These are phyloP conservation scores for Ailanthus altissimus DNA, from an alignment of 345 rosid genomes.

Conservation along the genomic window DNA sequence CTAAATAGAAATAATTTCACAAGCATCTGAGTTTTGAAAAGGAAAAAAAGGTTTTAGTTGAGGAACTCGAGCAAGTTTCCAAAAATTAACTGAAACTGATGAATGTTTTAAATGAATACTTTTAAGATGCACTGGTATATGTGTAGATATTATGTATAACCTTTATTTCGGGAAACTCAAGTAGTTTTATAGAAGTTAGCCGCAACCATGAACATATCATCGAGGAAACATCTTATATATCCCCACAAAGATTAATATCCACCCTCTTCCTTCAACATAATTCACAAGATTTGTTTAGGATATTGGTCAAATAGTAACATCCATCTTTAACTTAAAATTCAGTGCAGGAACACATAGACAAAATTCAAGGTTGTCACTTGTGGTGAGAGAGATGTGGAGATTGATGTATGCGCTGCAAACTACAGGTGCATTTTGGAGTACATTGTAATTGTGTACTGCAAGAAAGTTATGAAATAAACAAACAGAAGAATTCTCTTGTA, in stretches of 20 bases:
- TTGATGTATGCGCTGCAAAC: background rate
- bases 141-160: background rate
- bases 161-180: background rate
- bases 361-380: background rate
- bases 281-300: background rate
- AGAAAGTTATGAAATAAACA: background rate
- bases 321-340: background rate
- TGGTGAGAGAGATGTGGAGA: background rate
- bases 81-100: background rate
- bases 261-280: background rate
- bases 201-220: background rate
- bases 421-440: background rate
- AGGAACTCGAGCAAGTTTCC: background rate
- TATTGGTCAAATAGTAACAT: background rate
- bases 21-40: background rate
- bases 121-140: background rate
- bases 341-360: background rate
- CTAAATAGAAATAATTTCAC: background rate
- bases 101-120: background rate
- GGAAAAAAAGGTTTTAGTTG: background rate
- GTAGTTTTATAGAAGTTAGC: background rate
- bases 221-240: background rate
- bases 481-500: background rate
- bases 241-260: background rate
- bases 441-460: background rate